Base-by-base conservation (phyloP, 2,329 filamentous ascomycete genomes). In the Stemphylium lycopersici region DNA sequence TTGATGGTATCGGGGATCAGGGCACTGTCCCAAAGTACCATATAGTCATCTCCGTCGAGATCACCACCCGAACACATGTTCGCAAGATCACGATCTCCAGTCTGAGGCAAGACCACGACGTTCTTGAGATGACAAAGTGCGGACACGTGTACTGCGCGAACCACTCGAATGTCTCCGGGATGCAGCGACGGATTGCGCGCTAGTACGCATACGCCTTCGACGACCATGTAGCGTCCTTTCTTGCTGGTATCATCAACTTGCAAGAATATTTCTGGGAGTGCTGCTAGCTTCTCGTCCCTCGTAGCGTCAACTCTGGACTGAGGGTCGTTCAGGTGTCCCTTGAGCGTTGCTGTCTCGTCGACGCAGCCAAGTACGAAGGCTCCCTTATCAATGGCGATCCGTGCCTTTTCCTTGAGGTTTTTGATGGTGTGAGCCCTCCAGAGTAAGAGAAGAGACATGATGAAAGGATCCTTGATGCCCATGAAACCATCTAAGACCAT, bases 31-130 rank as follows among this genome's bases (percentile, higher is more conserved):
- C 95, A 99, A 40, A 97, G 89, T 4, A 98, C 87, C 50, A 98
- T 88, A 71, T 92, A 99, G 70, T 99, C 95, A 66, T 99, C 95
- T 0, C 95, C 95, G 69, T 99, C 95, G 0, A 99, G 82, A 69
- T 99, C 95, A 0, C 95, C 95, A 2, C 95, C 95, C 3, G 95
- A 96, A 60, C 95, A 92, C 93, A 98, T 98, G 67, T 90, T 92
- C 0, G 93, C 87, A 18, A 99, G 78, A 59, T 96, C 91, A 13
- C 89, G 83, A 68, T 97, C 91, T 0, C 93, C 93, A 0, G 80
- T 88, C 32, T 90, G 86, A 0, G 95, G 91, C 43, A 99, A 88
- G 0, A 98, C 92, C 1, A 98, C 88, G 0, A 96, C 90, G 69
- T 98, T 88, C 52, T 84, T 87, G 3, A 97, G 80, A 66, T 97